Evolutionary conservation across 2,329 filamentous ascomycete species (phyloP).

Genomic region (Alternaria hordeiaustralica): DNA sequence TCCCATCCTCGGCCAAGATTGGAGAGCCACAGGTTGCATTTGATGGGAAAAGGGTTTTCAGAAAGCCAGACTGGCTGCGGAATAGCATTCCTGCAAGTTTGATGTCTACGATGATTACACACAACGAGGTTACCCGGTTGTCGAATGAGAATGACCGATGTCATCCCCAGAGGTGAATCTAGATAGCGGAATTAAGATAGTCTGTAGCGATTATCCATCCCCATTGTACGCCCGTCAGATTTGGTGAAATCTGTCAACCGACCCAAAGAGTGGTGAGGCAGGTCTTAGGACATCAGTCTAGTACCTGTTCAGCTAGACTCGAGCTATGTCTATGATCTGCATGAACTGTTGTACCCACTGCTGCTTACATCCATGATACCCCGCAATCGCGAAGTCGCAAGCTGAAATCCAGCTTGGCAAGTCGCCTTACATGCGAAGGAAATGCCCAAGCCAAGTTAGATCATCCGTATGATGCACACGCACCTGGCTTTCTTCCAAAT

Average conservation of each 20-base stretch:
- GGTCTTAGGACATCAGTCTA: not conserved
- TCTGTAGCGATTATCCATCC: not conserved
- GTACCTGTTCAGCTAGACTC: not conserved
- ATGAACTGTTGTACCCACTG: not conserved
- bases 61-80: slow-evolving; percentile 33
- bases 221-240: not conserved
- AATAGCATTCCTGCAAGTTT: slow-evolving; percentile 24
- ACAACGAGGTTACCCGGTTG: slow-evolving; percentile 6
- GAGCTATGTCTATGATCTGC: not conserved
- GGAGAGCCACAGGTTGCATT: slow-evolving; percentile 4
- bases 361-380: not conserved
- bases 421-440: not conserved
- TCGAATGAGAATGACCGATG: not conserved
- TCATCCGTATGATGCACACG: not conserved
- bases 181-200: not conserved
- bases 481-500: not conserved
- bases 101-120: slow-evolving; percentile 26
- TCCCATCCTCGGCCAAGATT: not conserved
- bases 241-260: not conserved
- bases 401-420: not conserved
- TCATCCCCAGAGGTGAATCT: not conserved
- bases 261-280: not conserved
- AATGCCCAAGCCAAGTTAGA: not conserved
- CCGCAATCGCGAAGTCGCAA: not conserved
- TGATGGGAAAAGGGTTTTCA: slow-evolving; percentile 8